Evolutionary conservation across 352 stramenopile genomes (phyloP), one percentile per base, ranked within the genome.

Genomic region (Pythium folliculosum): DNA sequence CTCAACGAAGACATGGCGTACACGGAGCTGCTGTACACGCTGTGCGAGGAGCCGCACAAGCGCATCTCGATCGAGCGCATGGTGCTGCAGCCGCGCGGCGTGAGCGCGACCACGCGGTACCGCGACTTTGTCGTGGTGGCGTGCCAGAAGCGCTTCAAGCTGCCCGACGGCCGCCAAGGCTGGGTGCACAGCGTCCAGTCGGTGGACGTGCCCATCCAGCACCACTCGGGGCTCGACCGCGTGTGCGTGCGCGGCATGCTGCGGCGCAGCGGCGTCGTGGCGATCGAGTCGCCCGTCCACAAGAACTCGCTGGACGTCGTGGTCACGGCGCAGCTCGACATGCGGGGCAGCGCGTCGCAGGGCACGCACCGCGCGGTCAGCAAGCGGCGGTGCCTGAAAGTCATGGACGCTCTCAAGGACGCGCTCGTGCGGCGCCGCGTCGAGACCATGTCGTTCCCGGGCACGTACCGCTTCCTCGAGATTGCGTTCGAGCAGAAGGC

Each of bases 91-190:
- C 63, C 75, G 13, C 60, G 43, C 16, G 55, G 40, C 50, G 32
- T 66, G 9, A 55, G 43, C 45, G 27, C 52, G 9, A 50, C 72
- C 23, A 67, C 77, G 1, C 57, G 73, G 1, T 73, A 71, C 21
- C 75, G 78, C 5, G 78, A 86, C 45, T 84, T 86, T 61, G 55
- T 80, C 14, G 65, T 80, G 17, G 66, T 84, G 22, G 67, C 69
- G 48, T 73, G 76, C 47, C 64, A 84, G 5, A 72, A 80, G 50
- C 35, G 63, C 25, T 81, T 84, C 44, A 48, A 35, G 17, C 60
- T 48, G 16, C 59, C 30, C 21, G 47, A 67, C 22, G 51, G 61
- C 2, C 59, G 65, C 40, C 50, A 54, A 22, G 65, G 65, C 3
- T 71, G 65, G 65, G 65, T 71, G 10, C 57, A 71, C 38, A 63